Percentiles rank a stretch among this genome's conserved stretches.
Evolutionary conservation across 108 stramenopile species (phyloP).

Genomic region (Stephanodiscus triporus): DNA sequence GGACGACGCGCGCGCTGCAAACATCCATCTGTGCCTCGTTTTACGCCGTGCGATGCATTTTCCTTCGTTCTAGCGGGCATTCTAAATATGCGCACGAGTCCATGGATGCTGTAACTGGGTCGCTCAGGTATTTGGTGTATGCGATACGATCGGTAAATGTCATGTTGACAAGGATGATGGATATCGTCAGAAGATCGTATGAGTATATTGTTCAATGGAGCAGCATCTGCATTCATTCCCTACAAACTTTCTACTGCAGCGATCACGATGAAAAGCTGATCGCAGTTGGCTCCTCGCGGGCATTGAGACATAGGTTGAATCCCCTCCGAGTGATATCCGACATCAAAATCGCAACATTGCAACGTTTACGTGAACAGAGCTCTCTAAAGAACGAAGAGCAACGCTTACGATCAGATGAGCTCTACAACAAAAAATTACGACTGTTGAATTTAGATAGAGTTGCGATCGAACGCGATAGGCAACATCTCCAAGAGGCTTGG

Average conservation of each 20-base stretch:
- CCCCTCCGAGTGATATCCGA: conserved; percentile 23
- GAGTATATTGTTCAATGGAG: conserved; percentile 1
- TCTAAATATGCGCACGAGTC: conserved; percentile 32
- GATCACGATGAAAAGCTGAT: not conserved
- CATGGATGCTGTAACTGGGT: conserved; percentile 29
- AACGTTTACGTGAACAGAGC: conserved; percentile 10
- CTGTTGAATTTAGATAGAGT: conserved; percentile 38
- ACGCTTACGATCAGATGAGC: conserved; percentile 13
- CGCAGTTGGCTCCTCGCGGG: not conserved
- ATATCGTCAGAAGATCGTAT: not conserved
- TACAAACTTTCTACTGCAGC: not conserved
- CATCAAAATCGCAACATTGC: not conserved
- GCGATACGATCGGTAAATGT: conserved; percentile 29
- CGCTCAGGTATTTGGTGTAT: conserved; percentile 44
- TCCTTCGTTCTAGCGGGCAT: conserved; percentile 24
- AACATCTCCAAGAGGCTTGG: conserved; percentile 15
- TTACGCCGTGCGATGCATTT: conserved; percentile 19
- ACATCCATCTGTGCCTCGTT: conserved; percentile 20
- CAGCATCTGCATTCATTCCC: not conserved
- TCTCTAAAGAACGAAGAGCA: conserved; percentile 23
- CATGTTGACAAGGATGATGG: conserved; percentile 18
- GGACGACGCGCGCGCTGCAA: conserved; percentile 19
- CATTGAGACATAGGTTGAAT: conserved; percentile 11
- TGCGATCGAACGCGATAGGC: conserved; percentile 22
- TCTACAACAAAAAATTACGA: conserved; percentile 36